phyloP scores from a whole-genome alignment of 75 land plant species.

The Sequoia sempervirens region DNA sequence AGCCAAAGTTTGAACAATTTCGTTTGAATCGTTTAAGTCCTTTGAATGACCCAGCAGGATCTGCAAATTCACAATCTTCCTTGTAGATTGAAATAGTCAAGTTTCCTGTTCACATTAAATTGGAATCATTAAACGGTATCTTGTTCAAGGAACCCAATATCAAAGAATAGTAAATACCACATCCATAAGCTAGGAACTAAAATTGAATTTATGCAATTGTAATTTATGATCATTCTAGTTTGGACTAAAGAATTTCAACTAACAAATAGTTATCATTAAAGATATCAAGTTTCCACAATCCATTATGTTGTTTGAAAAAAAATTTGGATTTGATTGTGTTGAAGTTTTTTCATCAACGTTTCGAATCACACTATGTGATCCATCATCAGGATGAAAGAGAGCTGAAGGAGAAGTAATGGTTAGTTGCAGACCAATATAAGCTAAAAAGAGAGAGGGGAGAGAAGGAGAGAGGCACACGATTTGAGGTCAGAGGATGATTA shows the following conservation, averaged over 20 bases:
- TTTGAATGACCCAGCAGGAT: constrained; percentile 94
- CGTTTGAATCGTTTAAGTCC: constrained; percentile 87
- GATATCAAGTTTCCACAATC: no score
- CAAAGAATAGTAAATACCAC: neutral
- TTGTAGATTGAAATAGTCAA: constrained; percentile 71
- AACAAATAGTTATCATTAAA: neutral
- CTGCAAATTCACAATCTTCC: constrained; percentile 94
- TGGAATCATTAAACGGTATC: neutral
- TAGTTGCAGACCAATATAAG: no score
- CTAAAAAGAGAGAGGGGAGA: no score
- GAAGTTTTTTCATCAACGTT: no score
- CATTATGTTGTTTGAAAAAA: no score
- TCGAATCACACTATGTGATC: no score
- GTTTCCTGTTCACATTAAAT: constrained; percentile 44
- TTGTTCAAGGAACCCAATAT: neutral
- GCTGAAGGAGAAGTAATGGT: no score
- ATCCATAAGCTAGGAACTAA: neutral
- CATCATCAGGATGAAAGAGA: no score
- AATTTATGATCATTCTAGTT: neutral
- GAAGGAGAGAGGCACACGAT: no score
- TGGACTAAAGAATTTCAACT: neutral
- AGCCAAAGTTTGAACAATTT: constrained; percentile 93
- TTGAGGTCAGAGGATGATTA: no score
- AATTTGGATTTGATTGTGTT: no score
- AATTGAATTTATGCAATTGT: neutral